Evolutionary conservation across 352 stramenopile species (phyloP).

Genomic region (Elongisporangium anandrum): DNA sequence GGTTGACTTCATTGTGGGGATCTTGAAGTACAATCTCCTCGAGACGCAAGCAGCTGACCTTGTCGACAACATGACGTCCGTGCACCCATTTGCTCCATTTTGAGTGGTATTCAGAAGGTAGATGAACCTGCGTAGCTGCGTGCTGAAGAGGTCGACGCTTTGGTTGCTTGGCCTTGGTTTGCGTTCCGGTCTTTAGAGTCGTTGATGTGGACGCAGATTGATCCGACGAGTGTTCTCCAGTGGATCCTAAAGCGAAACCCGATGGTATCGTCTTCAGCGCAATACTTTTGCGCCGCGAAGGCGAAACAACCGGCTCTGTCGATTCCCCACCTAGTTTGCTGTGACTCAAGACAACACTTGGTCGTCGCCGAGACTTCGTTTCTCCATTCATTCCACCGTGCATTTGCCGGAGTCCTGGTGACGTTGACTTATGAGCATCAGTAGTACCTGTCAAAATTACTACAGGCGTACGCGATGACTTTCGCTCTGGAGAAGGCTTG

Average conservation of each 20-base stretch:
- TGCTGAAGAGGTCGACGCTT: not conserved
- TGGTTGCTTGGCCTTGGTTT: not conserved
- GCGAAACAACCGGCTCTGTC: not conserved
- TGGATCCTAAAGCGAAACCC: slow-evolving; percentile 8
- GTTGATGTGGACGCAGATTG: not conserved
- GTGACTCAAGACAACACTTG: not conserved
- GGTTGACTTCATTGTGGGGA: slow-evolving; percentile 26
- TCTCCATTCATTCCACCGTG: not conserved
- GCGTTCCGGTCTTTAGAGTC: not conserved
- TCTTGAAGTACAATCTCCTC: slow-evolving; percentile 56
- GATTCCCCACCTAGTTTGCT: not conserved
- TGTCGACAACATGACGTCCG: slow-evolving; percentile 50
- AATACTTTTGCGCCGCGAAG: not conserved
- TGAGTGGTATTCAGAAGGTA: slow-evolving; percentile 36
- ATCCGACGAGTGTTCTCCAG: not conserved
- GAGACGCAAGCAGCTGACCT: slow-evolving; percentile 57
- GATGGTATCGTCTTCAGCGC: slow-evolving; percentile 1
- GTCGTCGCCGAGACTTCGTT: not conserved
- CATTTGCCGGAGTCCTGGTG: not conserved
- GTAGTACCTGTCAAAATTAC: not conserved
- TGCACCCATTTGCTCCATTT: slow-evolving; percentile 57
- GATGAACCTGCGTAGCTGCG: not conserved
- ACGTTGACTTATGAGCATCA: not conserved
- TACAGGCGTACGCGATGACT: not conserved
- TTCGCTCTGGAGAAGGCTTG: not conserved